These are phyloP conservation scores for Coriolopsis trogii DNA, from an alignment of 1,284 basidiomycete species.

Conservation along the genomic window DNA sequence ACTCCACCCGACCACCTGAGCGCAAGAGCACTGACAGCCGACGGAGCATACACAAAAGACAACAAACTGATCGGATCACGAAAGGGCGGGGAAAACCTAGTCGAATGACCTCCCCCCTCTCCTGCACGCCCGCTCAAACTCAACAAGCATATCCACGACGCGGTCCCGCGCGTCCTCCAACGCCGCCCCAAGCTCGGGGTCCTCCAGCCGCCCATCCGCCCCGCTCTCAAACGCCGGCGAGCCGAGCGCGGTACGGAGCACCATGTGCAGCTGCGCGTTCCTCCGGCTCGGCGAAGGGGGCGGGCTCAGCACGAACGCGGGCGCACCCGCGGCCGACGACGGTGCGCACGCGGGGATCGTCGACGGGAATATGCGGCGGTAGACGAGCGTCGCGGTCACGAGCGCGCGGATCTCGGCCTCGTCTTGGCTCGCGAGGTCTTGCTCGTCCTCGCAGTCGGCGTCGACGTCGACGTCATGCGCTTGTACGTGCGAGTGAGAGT, in stretches of 20 bases:
- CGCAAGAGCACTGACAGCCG: too few relatives aligned
- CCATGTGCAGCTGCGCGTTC: constrained; percentile 42
- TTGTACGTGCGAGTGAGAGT: constrained; percentile 15
- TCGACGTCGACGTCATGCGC: constrained; percentile 32
- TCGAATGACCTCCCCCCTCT: constrained; percentile 21
- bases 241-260: constrained; percentile 55
- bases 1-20: too few relatives aligned
- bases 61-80: too few relatives aligned
- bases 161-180: constrained; percentile 71
- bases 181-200: constrained; percentile 34
- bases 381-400: constrained; percentile 57
- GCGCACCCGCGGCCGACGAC: constrained; percentile 13
- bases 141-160: constrained; percentile 67
- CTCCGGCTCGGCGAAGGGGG: constrained; percentile 55
- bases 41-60: too few relatives aligned
- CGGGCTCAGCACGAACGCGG: constrained; percentile 53
- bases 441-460: constrained; percentile 37
- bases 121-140: constrained; percentile 31
- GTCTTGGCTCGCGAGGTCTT: constrained; percentile 36
- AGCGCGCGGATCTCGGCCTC: constrained; percentile 52
- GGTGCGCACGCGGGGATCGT: constrained; percentile 35
- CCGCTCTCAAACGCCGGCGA: constrained; percentile 59
- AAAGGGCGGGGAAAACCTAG: background rate
- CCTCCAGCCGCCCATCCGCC: constrained; percentile 32
- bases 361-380: constrained; percentile 57